Evolutionary conservation across 202 grass and related monocot species (phyloP).

Genomic region (Cymbopogon flexuosus): DNA sequence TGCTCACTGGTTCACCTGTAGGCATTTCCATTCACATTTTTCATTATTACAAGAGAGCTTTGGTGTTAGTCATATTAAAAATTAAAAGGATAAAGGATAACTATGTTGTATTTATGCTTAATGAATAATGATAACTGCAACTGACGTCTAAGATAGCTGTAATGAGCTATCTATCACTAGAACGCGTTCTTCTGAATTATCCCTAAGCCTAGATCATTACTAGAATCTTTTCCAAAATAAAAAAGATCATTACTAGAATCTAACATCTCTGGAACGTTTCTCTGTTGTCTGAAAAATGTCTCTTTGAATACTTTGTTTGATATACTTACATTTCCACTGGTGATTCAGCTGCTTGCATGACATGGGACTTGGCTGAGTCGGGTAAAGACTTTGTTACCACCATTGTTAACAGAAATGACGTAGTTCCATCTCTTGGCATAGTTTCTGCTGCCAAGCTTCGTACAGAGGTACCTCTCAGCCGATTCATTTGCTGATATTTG

Average conservation of each 20-base stretch:
- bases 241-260: not conserved
- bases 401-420: conserved; percentile 69
- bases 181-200: not conserved
- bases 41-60: not conserved
- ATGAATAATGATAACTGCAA: not conserved
- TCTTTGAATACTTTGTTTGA: not conserved
- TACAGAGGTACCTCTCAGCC: conserved; percentile 47
- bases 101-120: not conserved
- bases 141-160: not conserved
- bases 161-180: not conserved
- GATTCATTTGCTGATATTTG: conserved; percentile 12
- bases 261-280: conserved; percentile 2
- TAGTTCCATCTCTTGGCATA: conserved; percentile 69
- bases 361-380: conserved; percentile 82
- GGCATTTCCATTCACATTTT: not conserved
- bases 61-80: not conserved
- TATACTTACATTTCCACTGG: conserved; percentile 23
- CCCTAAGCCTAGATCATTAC: not conserved
- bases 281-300: not conserved
- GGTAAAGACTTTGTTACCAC: conserved; percentile 71
- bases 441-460: conserved; percentile 63
- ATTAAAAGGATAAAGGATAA: not conserved
- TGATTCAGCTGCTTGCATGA: conserved; percentile 85
- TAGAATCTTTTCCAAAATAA: not conserved
- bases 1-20: not conserved